Conservation (phyloP, 768 basidiomycete species). For the Leccinum truebloodii region DNA sequence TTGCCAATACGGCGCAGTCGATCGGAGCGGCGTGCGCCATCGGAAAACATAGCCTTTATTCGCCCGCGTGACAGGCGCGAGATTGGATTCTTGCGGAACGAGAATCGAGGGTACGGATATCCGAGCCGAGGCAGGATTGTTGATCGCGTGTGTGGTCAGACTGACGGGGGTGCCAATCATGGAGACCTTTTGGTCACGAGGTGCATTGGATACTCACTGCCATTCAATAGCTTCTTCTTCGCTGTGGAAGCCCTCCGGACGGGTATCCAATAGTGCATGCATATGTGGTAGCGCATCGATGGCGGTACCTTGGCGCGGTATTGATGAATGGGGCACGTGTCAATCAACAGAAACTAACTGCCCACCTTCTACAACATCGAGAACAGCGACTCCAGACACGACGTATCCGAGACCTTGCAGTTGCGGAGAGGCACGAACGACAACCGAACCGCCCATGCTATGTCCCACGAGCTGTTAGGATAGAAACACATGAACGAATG, state of each 20-base stretch:
- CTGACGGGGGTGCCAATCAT: conserved; percentile 41
- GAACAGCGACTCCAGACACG: conserved; percentile 74
- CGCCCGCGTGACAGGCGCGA: conserved; percentile 29
- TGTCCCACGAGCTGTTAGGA: conserved; percentile 80
- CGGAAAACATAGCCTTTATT: conserved; percentile 39
- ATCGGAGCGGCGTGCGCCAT: conserved; percentile 85
- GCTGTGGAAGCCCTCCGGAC: conserved; percentile 84
- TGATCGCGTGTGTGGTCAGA: conserved; percentile 77
- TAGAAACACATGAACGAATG: background rate
- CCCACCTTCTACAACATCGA: conserved; percentile 91
- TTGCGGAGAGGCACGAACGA: conserved; percentile 65
- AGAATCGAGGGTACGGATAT: conserved; percentile 87
- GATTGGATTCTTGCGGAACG: conserved; percentile 43
- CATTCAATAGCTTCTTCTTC: conserved; percentile 88
- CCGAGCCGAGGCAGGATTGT: conserved; percentile 78
- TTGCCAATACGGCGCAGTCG: conserved; percentile 88
- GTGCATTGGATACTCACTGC: conserved; percentile 67
- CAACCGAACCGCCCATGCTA: conserved; percentile 95
- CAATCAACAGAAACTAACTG: background rate
- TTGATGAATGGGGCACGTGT: background rate
- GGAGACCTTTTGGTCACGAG: background rate
- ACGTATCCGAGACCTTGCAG: conserved; percentile 70
- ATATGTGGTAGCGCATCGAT: conserved; percentile 92
- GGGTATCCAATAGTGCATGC: conserved; percentile 81
- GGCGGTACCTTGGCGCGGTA: conserved; percentile 66